Conservation (phyloP, 768 basidiomycete species). For the Agrocybe pediades region DNA sequence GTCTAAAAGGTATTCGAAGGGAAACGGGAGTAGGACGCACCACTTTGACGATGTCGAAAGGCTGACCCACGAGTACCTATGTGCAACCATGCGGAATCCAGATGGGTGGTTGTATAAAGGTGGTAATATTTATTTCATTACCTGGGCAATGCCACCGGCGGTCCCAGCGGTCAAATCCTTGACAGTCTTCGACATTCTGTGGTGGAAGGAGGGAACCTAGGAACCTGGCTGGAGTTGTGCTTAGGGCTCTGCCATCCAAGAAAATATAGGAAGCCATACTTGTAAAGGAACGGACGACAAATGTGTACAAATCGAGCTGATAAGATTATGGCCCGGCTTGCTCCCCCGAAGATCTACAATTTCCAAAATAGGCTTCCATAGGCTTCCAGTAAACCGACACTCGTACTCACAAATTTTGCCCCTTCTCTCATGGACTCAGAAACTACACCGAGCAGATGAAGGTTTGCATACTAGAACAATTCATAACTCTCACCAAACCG, state of each 20-base stretch:
- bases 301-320: conserved; percentile 31
- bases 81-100: conserved; percentile 13
- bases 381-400: no score
- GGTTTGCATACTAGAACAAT: not conserved
- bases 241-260: conserved; percentile 8
- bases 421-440: not conserved
- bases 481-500: not conserved
- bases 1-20: not conserved
- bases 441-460: not conserved
- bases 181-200: conserved; percentile 61
- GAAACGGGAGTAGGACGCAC: conserved; percentile 46
- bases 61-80: conserved; percentile 88
- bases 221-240: conserved; percentile 3
- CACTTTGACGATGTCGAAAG: conserved; percentile 98
- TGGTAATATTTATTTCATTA: conserved; percentile 19
- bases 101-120: not conserved
- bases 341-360: conserved; percentile 17
- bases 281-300: conserved; percentile 17
- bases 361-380: not conserved
- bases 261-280: not conserved
- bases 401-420: no score
- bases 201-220: conserved; percentile 13
- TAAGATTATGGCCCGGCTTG: conserved; percentile 25
- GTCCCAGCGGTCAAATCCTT: conserved; percentile 92
- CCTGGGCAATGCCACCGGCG: conserved; percentile 90